Percentiles rank a stretch among this genome's conserved stretches.
Evolutionary conservation across 108 stramenopile genomes (phyloP).

Genomic region (Chaetoceros muelleri): DNA sequence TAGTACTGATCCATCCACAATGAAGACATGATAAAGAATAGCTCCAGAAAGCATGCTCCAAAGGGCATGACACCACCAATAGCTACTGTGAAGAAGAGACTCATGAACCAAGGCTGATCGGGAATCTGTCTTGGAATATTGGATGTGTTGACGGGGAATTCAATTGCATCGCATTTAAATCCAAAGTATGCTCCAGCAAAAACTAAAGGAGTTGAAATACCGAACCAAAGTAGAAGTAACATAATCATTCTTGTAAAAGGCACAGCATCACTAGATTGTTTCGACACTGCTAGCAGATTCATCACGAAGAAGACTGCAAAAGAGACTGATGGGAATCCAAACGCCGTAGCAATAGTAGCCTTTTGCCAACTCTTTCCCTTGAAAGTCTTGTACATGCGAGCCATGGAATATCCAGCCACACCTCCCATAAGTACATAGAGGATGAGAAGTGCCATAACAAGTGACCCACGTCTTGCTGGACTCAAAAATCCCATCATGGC

Average conservation of each 20-base stretch:
- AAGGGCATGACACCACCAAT: conserved; percentile 98
- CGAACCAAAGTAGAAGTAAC: conserved; percentile 89
- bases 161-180: conserved; percentile 90
- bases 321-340: conserved; percentile 84
- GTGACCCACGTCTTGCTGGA: conserved; percentile 92
- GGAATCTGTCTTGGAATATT: conserved; percentile 91
- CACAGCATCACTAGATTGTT: conserved; percentile 84
- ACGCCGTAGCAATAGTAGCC: conserved; percentile 81
- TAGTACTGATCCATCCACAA: conserved; percentile 97
- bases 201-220: conserved; percentile 91
- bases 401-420: conserved; percentile 87
- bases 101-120: conserved; percentile 91
- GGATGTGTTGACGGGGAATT: conserved; percentile 88
- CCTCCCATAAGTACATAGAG: conserved; percentile 93
- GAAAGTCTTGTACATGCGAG: conserved; percentile 97
- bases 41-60: conserved; percentile 94
- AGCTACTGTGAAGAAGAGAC: conserved; percentile 64
- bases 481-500: conserved; percentile 90
- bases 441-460: conserved; percentile 93
- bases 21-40: conserved; percentile 94
- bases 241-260: conserved; percentile 87
- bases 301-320: conserved; percentile 83
- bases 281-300: conserved; percentile 66
- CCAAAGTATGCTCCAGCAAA: conserved; percentile 97
- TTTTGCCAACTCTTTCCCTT: conserved; percentile 92